Base-by-base conservation (phyloP, 306 rosid genomes). In the Prunus campanulata region DNA sequence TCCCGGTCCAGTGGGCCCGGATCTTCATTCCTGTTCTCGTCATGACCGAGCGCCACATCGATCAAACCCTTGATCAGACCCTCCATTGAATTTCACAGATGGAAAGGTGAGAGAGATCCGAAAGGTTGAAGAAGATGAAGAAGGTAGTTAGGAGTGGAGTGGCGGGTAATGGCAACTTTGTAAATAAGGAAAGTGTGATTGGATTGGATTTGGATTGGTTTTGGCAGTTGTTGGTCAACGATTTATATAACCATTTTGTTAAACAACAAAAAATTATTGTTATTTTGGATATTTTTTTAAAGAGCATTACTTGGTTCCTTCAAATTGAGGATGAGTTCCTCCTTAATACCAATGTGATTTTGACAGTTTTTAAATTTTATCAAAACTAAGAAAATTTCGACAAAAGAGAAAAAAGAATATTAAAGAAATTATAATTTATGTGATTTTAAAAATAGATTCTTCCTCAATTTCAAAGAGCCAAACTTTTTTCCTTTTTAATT, bases 21-120 rank as follows among this genome's bases (percentile, higher is more conserved):
- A 3, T 83, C 73, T 22, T 79, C 71, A 62, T 82, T 60, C 65
- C 50, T 74, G 57, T 81, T 61, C 65, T 76, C 75, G 69, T 25
- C n/a, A 72, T 42, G 79, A 27, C 88, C 94, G 74, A 93, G 81
- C 18, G 77, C 91, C 10, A 80, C 85, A 20, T 81, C 85, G 66
- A 83, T 25, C 68, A 93, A 63, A 20, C 94, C 98, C 76, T 90
- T 91, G 81, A 93, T 85, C 54, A 93, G 79, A 87, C 86, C 97
- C 3, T 93, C 97, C 97, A 93, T 92, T 29, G 18, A 51, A 54
- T 50, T 65, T 12, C 32, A 13, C 46, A 57, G 75, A 69, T 68
- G 70, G 48, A 48, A 5, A 29, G 48, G 1, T 16, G 64, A 22
- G 50, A 16, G 74, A 13, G 65, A 20, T 2, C 15, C 8, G 35